These are phyloP conservation scores for Clarireedia homoeocarpa DNA, from an alignment of 2,329 filamentous ascomycete species.

Conservation along the genomic window DNA sequence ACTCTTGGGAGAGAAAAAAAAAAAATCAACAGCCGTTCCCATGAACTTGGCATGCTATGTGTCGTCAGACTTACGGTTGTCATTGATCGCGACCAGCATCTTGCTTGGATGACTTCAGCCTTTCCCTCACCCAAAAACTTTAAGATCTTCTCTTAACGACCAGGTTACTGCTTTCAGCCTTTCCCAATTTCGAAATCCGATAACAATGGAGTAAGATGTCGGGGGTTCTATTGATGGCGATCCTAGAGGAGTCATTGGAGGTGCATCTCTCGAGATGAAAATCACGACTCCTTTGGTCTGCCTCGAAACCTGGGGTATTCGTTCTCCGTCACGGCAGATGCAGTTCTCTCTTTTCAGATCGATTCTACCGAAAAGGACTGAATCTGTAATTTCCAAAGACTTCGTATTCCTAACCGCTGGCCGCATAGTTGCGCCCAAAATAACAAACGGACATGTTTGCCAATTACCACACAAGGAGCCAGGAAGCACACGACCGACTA, in stretches of 20 bases:
- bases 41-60: neutral
- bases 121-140: neutral
- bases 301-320: neutral
- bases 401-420: conserved; percentile 1
- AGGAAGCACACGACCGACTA: conserved; percentile 1
- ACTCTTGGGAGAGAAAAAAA: neutral
- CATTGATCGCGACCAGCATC: neutral
- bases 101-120: neutral
- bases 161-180: neutral
- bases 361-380: neutral
- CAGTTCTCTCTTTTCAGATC: neutral
- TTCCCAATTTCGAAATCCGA: neutral
- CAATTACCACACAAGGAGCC: neutral
- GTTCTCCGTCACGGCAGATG: neutral
- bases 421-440: neutral
- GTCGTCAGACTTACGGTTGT: neutral
- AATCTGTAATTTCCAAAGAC: neutral
- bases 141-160: neutral
- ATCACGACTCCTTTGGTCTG: neutral
- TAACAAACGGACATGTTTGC: neutral
- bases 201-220: neutral
- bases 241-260: neutral
- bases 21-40: neutral
- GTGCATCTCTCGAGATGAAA: neutral
- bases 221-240: neutral